Evolutionary conservation across 495 filamentous ascomycete species (phyloP), one percentile per base, ranked within the genome.

Genomic region (Halenospora varia): DNA sequence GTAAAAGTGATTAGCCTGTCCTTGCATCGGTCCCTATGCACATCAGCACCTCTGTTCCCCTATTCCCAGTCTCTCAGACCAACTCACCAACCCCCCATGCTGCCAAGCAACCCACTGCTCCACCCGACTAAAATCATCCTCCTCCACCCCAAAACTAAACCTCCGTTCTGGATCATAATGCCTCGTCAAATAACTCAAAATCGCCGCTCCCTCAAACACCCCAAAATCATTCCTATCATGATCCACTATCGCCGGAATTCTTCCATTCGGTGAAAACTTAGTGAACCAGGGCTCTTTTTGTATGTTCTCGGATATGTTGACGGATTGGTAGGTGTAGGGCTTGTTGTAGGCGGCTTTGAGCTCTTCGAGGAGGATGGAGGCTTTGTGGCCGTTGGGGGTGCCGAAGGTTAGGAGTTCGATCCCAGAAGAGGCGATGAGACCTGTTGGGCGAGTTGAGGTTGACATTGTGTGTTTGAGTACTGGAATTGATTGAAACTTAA

Each of bases 21-120:
- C 89, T 69, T 96, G 90, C 88, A 92, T 93, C 1, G 90, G 90
- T 2, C 88, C 89, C 88, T 82, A 53, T 77, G n/a, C n/a, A n/a
- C n/a, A n/a, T n/a, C n/a, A n/a, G n/a, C n/a, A n/a, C n/a, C n/a
- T n/a, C n/a, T n/a, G n/a, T n/a, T n/a, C n/a, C n/a, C n/a, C n/a
- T n/a, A n/a, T n/a, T n/a, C n/a, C n/a, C n/a, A n/a, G n/a, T n/a
- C n/a, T n/a, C n/a, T n/a, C n/a, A 41, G 78, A 80, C 44, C 85
- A 87, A 40, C 77, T 71, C 40, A 56, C 61, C 10, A 88, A 83
- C 71, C 84, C 55, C 10, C 52, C 48, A 42, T 68, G 71, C 64
- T 66, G 87, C 66, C 90, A 90, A 92, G 71, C 78, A 87, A 72
- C 81, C 86, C 66, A 84, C 78, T 73, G 93, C 86, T 71, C 87